Percentiles rank a stretch among this genome's conserved stretches.
Conservation (phyloP, 768 basidiomycete genomes). For the Phylloporus sp. region DNA sequence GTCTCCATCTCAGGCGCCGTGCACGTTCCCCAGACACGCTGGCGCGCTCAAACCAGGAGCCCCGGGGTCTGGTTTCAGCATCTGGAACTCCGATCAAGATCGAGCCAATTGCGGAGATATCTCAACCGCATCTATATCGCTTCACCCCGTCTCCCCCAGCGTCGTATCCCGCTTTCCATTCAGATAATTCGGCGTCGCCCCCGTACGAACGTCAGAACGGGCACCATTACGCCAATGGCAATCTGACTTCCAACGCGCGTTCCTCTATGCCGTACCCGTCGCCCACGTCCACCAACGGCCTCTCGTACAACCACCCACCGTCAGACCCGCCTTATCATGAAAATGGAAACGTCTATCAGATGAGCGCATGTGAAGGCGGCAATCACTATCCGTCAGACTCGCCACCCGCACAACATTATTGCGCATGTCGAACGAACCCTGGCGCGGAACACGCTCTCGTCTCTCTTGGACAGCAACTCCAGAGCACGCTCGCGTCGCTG, state of each 20-base stretch:
- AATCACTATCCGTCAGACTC: conserved; percentile 31
- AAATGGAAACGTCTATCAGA: conserved; percentile 35
- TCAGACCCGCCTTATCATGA: conserved; percentile 33
- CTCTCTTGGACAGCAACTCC: conserved; percentile 59
- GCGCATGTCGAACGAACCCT: conserved; percentile 62
- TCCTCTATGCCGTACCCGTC: conserved; percentile 33
- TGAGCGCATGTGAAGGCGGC: conserved; percentile 32
- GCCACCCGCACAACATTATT: conserved; percentile 40
- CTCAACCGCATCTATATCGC: conserved; percentile 57
- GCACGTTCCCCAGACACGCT: conserved; percentile 36
- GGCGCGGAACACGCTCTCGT: conserved; percentile 57
- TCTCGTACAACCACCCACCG: conserved; percentile 32
- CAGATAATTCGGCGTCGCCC: conserved; percentile 38
- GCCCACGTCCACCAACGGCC: conserved; percentile 32
- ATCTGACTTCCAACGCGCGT: conserved; percentile 25
- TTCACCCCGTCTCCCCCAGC: conserved; percentile 62
- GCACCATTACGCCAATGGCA: conserved; percentile 32
- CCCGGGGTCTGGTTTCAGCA: conserved; percentile 39
- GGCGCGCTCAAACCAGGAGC: conserved; percentile 32
- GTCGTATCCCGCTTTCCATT: conserved; percentile 51
- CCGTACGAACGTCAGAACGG: conserved; percentile 33
- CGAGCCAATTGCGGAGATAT: conserved; percentile 50
- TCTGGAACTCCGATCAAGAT: conserved; percentile 65
- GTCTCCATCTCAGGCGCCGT: conserved; percentile 42
- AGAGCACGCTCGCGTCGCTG: conserved; percentile 51